phyloP scores from a whole-genome alignment of 179 eudicot genomes.

The Beta lomatogona region DNA sequence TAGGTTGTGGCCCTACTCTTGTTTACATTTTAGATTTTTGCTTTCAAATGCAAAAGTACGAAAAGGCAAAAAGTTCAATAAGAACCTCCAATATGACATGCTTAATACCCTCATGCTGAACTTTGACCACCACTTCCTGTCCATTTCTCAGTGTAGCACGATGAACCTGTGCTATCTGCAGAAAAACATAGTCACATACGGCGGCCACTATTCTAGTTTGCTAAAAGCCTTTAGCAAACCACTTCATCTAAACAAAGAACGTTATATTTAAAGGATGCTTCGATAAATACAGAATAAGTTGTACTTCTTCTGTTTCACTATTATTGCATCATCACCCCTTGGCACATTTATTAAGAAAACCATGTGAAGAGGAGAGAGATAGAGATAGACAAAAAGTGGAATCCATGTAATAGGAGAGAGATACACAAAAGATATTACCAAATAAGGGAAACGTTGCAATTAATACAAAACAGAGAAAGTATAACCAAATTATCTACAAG shows the following conservation, averaged over 20 bases:
- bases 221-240: not conserved
- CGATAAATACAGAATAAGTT: not conserved
- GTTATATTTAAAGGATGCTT: not conserved
- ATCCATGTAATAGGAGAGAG: too few species aligned
- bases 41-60: constrained; percentile 6
- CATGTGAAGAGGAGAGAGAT: too few species aligned
- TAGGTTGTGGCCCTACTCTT: constrained; percentile 15
- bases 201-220: constrained; percentile 11
- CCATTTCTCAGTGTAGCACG: constrained; percentile 88
- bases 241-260: not conserved
- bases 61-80: constrained; percentile 6
- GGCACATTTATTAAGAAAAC: too few species aligned
- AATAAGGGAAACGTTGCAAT: too few species aligned
- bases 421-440: too few species aligned
- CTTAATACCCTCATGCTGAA: constrained; percentile 91
- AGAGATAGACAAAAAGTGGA: too few species aligned
- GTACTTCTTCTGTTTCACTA: too few species aligned
- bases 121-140: constrained; percentile 91
- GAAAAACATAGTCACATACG: constrained; percentile 12
- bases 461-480: too few species aligned
- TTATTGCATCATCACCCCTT: too few species aligned
- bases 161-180: constrained; percentile 99
- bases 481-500: not conserved
- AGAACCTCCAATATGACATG: constrained; percentile 82
- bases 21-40: not conserved